Conservation (phyloP, 352 stramenopile species). For the Pythium folliculosum region DNA sequence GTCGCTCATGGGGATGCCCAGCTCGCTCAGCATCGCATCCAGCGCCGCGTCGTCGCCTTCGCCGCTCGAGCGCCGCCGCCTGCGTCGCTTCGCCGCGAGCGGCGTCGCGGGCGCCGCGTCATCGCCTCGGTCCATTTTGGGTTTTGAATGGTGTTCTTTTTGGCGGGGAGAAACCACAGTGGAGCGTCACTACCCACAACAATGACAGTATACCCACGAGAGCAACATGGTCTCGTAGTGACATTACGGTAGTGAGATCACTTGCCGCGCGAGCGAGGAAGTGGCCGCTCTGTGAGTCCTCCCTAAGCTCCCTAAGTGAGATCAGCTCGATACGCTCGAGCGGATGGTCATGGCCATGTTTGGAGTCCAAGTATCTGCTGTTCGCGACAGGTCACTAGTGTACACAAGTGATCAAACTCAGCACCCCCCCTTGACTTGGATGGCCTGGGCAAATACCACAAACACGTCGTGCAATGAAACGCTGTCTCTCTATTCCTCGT, state of each 20-base stretch:
- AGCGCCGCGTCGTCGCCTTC: slow-evolving; percentile 19
- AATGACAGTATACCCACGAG: neutral
- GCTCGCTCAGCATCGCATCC: slow-evolving; percentile 25
- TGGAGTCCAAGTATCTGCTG: no score
- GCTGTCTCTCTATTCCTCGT: slow-evolving; percentile 25
- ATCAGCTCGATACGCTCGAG: no score
- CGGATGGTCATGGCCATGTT: no score
- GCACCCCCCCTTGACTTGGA: no score
- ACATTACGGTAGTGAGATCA: no score
- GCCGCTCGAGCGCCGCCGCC: slow-evolving; percentile 17
- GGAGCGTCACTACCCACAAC: neutral
- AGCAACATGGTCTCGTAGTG: neutral
- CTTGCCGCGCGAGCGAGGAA: no score
- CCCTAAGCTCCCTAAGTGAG: no score
- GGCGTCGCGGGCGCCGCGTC: neutral
- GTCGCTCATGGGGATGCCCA: slow-evolving; percentile 26
- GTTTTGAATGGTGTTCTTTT: slow-evolving; percentile 3
- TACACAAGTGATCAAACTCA: neutral
- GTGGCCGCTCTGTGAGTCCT: no score
- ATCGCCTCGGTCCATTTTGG: neutral
- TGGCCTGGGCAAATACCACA: no score
- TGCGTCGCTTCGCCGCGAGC: neutral
- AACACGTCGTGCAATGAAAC: neutral
- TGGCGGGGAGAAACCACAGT: neutral
- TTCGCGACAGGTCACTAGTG: no score